Percentiles rank a stretch among this genome's conserved stretches.
Conservation (phyloP, 768 basidiomycete species). For the Candolleomyces aberdarensis region DNA sequence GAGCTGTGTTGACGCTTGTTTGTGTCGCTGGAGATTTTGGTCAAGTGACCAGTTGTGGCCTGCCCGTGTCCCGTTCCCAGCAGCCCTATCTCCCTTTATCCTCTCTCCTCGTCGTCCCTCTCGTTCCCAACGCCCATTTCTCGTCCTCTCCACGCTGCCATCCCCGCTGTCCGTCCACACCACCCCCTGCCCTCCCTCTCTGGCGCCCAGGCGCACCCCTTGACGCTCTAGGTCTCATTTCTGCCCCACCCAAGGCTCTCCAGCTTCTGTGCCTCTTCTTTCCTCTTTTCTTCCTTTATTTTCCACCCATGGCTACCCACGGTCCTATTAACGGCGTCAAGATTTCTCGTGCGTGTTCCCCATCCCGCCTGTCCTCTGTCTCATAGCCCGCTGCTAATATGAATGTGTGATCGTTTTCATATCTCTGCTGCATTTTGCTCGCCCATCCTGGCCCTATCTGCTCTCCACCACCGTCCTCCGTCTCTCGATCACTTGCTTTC, state of each 20-base stretch:
- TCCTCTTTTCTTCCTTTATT: background rate
- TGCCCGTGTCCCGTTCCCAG: slow-evolving; percentile 7
- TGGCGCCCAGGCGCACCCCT: background rate
- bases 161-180: slow-evolving; percentile 8
- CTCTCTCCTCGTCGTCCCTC: slow-evolving; percentile 16
- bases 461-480: slow-evolving; percentile 11
- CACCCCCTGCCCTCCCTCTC: slow-evolving; percentile 8
- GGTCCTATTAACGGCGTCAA: slow-evolving; percentile 87
- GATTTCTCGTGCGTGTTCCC: slow-evolving; percentile 67
- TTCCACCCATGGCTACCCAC: slow-evolving; percentile 59
- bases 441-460: slow-evolving; percentile 11
- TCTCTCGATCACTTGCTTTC: slow-evolving; percentile 34
- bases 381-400: slow-evolving; percentile 22
- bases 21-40: slow-evolving; percentile 18
- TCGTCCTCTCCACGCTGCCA: slow-evolving; percentile 2
- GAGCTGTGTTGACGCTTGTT: slow-evolving; percentile 27
- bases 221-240: slow-evolving; percentile 7
- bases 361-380: slow-evolving; percentile 18
- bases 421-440: slow-evolving; percentile 16
- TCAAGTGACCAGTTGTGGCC: slow-evolving; percentile 29
- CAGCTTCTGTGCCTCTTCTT: slow-evolving; percentile 13
- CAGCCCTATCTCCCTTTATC: slow-evolving; percentile 13
- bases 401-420: slow-evolving; percentile 21
- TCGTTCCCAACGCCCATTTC: slow-evolving; percentile 8
- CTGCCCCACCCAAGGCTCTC: slow-evolving; percentile 5